Evolutionary conservation across 1,284 basidiomycete genomes (phyloP).

Genomic region (Ustilago crameri): DNA sequence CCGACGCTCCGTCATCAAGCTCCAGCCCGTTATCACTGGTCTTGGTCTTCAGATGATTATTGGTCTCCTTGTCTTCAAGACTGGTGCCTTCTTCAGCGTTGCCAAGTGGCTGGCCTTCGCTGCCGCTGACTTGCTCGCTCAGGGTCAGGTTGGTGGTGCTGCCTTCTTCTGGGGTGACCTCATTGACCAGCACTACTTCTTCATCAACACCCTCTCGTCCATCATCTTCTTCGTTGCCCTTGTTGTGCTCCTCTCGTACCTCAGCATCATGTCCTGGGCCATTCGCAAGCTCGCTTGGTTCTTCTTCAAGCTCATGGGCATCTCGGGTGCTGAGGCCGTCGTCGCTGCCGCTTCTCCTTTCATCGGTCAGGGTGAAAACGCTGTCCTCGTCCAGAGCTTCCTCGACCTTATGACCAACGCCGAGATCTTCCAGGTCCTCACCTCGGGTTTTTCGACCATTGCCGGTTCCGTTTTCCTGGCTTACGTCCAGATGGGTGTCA

Average conservation of each 20-base stretch:
- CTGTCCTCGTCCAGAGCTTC: slow-evolving; percentile 74
- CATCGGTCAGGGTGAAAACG: slow-evolving; percentile 74
- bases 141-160: slow-evolving; percentile 58
- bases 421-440: slow-evolving; percentile 88
- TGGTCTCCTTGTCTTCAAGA: slow-evolving; percentile 64
- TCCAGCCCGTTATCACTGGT: slow-evolving; percentile 56
- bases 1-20: slow-evolving; percentile 53
- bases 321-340: slow-evolving; percentile 84
- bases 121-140: slow-evolving; percentile 57
- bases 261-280: slow-evolving; percentile 59
- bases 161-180: slow-evolving; percentile 60
- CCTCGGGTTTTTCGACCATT: slow-evolving; percentile 84
- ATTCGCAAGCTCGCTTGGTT: slow-evolving; percentile 78
- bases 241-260: slow-evolving; percentile 74
- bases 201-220: slow-evolving; percentile 71
- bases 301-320: slow-evolving; percentile 84
- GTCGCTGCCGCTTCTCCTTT: slow-evolving; percentile 90
- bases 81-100: slow-evolving; percentile 55
- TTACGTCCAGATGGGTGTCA: slow-evolving; percentile 84
- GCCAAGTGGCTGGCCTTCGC: slow-evolving; percentile 61
- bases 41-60: slow-evolving; percentile 64
- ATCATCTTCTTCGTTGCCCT: slow-evolving; percentile 76
- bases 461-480: slow-evolving; percentile 87
- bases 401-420: slow-evolving; percentile 88
- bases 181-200: slow-evolving; percentile 55